Conservation (phyloP, 2,329 filamentous ascomycete genomes). For the Colletotrichum sp. region DNA sequence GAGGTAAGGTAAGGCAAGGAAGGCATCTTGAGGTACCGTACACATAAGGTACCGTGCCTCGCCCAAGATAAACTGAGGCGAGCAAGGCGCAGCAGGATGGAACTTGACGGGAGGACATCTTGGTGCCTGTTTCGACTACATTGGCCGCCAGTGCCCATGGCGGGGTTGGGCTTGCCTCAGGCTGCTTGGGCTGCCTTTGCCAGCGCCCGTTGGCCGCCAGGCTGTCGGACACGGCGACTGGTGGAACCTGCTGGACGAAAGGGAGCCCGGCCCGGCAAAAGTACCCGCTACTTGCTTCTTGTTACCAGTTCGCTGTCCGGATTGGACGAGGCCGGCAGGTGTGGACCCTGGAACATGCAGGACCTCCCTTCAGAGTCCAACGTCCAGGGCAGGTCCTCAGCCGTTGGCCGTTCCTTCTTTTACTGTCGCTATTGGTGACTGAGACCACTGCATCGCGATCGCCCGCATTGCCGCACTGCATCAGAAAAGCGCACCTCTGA, state of each 20-base stretch:
- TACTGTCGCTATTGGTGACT: background rate
- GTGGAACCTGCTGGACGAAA: background rate
- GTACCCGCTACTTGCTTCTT: background rate
- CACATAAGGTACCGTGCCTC: background rate
- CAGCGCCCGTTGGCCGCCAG: background rate
- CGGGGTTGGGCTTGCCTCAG: conserved; percentile 12
- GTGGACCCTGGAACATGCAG: background rate
- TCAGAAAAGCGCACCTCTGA: background rate
- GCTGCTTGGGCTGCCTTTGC: background rate
- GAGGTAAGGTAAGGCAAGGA: background rate
- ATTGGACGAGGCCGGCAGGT: background rate
- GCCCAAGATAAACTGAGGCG: background rate
- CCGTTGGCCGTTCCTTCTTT: background rate
- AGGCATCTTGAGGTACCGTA: too few relatives aligned
- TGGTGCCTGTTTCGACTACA: conserved; percentile 6
- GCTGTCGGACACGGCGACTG: background rate
- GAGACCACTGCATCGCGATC: conserved; percentile 7
- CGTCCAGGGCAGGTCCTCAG: background rate
- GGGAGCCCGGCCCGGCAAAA: background rate
- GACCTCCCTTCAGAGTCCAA: background rate
- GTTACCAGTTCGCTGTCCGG: background rate
- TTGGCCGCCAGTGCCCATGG: background rate
- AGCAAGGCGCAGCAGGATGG: background rate
- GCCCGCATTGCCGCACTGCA: background rate
- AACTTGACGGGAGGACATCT: background rate